Evolutionary conservation across 1,284 basidiomycete species (phyloP), one percentile per base, ranked within the genome.

Genomic region (Trichosporon asahii): DNA sequence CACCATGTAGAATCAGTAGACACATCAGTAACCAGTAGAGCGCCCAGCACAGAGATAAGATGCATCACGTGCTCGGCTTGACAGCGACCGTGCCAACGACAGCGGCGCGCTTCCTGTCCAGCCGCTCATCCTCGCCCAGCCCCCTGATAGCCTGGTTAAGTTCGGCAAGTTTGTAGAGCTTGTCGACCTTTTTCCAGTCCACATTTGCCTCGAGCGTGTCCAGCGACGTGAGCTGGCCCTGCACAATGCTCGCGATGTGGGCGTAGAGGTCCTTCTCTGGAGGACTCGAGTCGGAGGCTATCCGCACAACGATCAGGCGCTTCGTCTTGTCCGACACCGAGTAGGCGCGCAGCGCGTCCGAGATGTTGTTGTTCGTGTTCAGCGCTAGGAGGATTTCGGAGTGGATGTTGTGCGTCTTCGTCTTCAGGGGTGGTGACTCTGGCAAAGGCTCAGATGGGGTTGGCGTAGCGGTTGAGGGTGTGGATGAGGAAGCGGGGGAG

Each of bases 341-440:
- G 76, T 94, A 95, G 69, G 91, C 87, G 68, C 89, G 87, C 72
- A 97, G 88, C 0, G 91, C 91, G 76, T 97, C 94, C 2, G 89
- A 89, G 68, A 97, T 96, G 79, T 94, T 95, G 76, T 93, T 92
- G 21, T 90, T 91, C 0, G 93, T 92, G 74, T 91, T 92, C 61
- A 97, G 85, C 21, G 88, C 85, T 86, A 91, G 93, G 12, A 97
- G 85, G 66, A 97, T 87, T 80, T 97, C 94, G 0, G 92, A 93
- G 79, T 96, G 81, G 23, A 82, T 66, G 70, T 82, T 82, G 70
- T 82, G 81, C 7, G 79, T 76, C n/a, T 76, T 73, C 0, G 79
- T 79, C 66, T 73, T 74, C 5, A 75, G 75, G 18, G 23, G 29
- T 3, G 73, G 75, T 4, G 73, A 70, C 8, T 64, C 72, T 1